Percentiles rank a stretch among this genome's conserved stretches.
Conservation (phyloP, 169 alveolate genomes). For the Babesia bigemina region DNA sequence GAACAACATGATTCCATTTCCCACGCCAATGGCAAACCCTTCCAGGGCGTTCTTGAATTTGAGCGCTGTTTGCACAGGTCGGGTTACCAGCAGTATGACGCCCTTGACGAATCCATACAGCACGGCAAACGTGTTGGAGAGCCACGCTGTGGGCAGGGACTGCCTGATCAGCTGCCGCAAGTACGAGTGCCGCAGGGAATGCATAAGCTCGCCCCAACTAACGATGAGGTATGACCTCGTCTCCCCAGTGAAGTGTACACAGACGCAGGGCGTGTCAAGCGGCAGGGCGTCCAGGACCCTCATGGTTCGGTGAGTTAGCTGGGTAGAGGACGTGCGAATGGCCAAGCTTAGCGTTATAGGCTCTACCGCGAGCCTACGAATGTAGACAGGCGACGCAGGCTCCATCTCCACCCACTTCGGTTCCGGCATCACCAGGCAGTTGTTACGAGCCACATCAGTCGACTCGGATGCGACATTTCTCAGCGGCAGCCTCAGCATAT, state of each 20-base stretch:
- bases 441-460: neutral
- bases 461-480: slow-evolving; percentile 18
- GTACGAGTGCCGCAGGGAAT: slow-evolving; percentile 81
- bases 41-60: slow-evolving; percentile 77
- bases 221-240: slow-evolving; percentile 77
- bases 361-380: slow-evolving; percentile 70
- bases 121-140: slow-evolving; percentile 85
- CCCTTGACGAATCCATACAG: slow-evolving; percentile 85
- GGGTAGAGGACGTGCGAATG: slow-evolving; percentile 86
- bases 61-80: slow-evolving; percentile 78
- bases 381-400: slow-evolving; percentile 77
- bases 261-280: slow-evolving; percentile 90
- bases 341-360: slow-evolving; percentile 84
- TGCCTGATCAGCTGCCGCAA: slow-evolving; percentile 86
- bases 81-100: slow-evolving; percentile 72
- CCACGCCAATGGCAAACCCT: slow-evolving; percentile 85
- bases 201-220: slow-evolving; percentile 83
- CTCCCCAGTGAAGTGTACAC: slow-evolving; percentile 82
- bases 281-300: slow-evolving; percentile 88
- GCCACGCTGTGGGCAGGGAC: slow-evolving; percentile 88
- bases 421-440: slow-evolving; percentile 73
- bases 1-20: slow-evolving; percentile 84
- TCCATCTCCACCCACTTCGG: slow-evolving; percentile 82
- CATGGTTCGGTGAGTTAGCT: slow-evolving; percentile 82
- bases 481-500: slow-evolving; percentile 71